phyloP scores from a whole-genome alignment of 441 rosid species.

The Gossypium laxum region DNA sequence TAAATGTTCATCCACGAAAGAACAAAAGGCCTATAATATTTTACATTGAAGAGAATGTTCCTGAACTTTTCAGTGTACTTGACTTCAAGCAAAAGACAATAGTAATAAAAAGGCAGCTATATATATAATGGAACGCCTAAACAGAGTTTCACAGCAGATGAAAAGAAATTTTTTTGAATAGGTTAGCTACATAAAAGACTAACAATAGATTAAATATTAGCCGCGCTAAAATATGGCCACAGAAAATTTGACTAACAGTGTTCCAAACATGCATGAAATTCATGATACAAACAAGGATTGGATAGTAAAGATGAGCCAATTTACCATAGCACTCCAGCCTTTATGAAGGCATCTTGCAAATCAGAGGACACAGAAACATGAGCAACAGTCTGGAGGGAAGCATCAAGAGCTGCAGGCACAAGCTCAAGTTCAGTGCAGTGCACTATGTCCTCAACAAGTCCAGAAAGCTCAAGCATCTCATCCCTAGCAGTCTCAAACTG shows the following conservation, averaged over 20 bases:
- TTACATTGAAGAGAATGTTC: not conserved
- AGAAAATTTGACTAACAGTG: not conserved
- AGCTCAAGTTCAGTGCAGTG: constrained; percentile 96
- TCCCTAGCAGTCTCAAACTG: constrained; percentile 84
- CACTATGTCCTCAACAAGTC: constrained; percentile 79
- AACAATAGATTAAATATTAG: not conserved
- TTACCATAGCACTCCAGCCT: constrained; percentile 92
- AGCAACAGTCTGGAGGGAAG: constrained; percentile 82
- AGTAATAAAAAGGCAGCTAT: not conserved
- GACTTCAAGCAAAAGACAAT: not conserved
- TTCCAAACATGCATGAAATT: not conserved
- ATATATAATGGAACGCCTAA: not conserved
- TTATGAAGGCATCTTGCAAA: constrained; percentile 74
- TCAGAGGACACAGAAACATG: constrained; percentile 69
- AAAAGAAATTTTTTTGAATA: not conserved
- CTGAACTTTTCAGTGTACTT: not conserved
- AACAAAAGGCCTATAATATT: not conserved
- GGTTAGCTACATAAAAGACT: not conserved
- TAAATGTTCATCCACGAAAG: not conserved
- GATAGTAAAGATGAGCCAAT: constrained; percentile 12
- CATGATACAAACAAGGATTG: not conserved
- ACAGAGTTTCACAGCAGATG: not conserved
- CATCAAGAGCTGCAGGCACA: constrained; percentile 85
- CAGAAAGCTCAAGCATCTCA: constrained; percentile 65
- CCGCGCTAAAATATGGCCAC: not conserved